Percentiles rank a stretch among this genome's conserved stretches.
Conservation (phyloP, 164 flowering plant genomes). For the Vitis rotundifolia region DNA sequence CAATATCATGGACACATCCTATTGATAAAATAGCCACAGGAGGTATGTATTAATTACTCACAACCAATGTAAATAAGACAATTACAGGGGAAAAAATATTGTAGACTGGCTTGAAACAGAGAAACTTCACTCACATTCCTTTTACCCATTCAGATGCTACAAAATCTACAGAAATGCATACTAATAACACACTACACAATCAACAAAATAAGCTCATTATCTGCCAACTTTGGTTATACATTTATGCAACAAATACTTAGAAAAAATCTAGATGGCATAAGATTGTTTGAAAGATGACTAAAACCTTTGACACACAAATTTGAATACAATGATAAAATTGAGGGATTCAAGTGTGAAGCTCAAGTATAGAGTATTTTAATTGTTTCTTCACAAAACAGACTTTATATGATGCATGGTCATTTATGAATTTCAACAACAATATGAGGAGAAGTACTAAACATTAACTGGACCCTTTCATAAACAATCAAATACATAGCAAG, state of each 20-base stretch:
- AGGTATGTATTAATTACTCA: slow-evolving; percentile 4
- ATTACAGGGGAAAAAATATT: neutral
- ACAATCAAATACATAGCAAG: neutral
- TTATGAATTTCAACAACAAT: neutral
- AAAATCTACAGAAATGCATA: no score
- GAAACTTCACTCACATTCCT: neutral
- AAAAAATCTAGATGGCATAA: no score
- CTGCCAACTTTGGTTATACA: no score
- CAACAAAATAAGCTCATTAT: no score
- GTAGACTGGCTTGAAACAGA: neutral
- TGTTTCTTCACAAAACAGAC: neutral
- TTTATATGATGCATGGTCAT: neutral
- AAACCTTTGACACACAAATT: no score
- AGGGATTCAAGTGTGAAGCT: no score
- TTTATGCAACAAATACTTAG: no score
- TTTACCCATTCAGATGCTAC: no score
- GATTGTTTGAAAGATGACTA: no score
- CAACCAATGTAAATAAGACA: neutral
- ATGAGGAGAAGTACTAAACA: neutral
- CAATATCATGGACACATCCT: slow-evolving; percentile 82
- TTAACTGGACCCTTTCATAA: neutral
- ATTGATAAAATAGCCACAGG: slow-evolving; percentile 14
- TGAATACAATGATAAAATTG: no score
- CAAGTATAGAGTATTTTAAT: neutral
- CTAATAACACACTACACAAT: no score